phyloP scores from a whole-genome alignment of 1,284 basidiomycete species.

The Marasmius fiardii region DNA sequence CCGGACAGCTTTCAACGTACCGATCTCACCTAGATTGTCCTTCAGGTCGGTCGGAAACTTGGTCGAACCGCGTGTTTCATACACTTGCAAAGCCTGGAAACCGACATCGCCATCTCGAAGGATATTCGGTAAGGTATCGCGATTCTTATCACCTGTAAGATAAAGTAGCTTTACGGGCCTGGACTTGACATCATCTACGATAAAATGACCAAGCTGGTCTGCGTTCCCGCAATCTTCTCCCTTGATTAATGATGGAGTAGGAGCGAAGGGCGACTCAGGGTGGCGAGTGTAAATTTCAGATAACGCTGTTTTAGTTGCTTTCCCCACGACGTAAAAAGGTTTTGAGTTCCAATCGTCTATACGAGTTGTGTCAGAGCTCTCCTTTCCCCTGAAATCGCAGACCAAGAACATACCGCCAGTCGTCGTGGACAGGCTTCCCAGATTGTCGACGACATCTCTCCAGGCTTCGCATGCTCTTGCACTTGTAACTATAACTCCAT shows the following conservation, averaged over 20 bases:
- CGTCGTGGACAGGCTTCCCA: conserved; percentile 9
- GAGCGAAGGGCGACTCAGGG: conserved; percentile 27
- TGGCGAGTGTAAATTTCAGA: conserved; percentile 31
- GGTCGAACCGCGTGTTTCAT: conserved; percentile 56
- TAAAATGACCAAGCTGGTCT: conserved; percentile 62
- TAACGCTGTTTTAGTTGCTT: conserved; percentile 51
- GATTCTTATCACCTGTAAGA: conserved; percentile 80
- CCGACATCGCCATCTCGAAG: conserved; percentile 43
- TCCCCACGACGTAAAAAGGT: conserved; percentile 77
- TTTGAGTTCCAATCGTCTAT: conserved; percentile 42
- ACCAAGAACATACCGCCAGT: neutral
- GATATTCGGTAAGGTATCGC: conserved; percentile 58
- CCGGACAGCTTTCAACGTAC: neutral
- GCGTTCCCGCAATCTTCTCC: conserved; percentile 63
- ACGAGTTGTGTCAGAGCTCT: neutral
- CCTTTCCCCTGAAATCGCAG: neutral
- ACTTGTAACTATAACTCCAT: conserved; percentile 72
- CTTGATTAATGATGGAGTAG: conserved; percentile 35
- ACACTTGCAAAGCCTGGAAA: conserved; percentile 57
- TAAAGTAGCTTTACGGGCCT: conserved; percentile 48
- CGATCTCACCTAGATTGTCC: conserved; percentile 23
- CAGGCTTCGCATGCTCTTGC: conserved; percentile 70
- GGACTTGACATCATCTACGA: conserved; percentile 41
- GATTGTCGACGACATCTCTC: conserved; percentile 34
- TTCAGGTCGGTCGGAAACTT: conserved; percentile 47